Conservation (phyloP, 75 land plant species). For the Azolla pinnata region DNA sequence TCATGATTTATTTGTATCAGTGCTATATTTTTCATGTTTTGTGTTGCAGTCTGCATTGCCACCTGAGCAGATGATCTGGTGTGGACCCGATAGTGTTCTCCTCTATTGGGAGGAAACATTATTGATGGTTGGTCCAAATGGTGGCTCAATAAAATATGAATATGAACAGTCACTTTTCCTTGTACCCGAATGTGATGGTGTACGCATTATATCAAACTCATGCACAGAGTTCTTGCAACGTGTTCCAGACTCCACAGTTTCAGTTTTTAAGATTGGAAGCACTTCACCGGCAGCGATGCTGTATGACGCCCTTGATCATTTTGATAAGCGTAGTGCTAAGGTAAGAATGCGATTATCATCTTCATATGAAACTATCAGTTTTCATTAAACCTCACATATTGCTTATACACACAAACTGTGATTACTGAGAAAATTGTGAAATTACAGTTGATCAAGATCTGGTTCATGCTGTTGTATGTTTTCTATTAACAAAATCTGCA, state of each 20-base stretch:
- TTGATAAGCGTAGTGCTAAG: slow-evolving; percentile 91
- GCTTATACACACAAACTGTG: background rate
- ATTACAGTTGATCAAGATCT: background rate
- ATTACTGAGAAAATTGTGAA: too few relatives aligned
- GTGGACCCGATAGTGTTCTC: slow-evolving; percentile 87
- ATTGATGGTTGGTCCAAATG: slow-evolving; percentile 87
- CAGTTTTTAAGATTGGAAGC: slow-evolving; percentile 91
- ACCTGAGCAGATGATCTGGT: slow-evolving; percentile 94
- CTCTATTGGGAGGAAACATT: slow-evolving; percentile 88
- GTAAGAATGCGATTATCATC: slow-evolving; percentile 25
- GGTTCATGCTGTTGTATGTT: too few relatives aligned
- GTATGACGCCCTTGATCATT: slow-evolving; percentile 96
- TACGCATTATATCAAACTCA: slow-evolving; percentile 82
- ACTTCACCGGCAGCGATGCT: slow-evolving; percentile 82
- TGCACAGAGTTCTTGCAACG: slow-evolving; percentile 93
- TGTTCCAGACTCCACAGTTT: slow-evolving; percentile 87
- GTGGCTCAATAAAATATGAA: slow-evolving; percentile 51
- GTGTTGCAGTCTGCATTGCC: slow-evolving; percentile 87
- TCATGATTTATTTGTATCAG: too few relatives aligned
- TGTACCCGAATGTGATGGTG: slow-evolving; percentile 97
- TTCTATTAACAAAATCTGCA: too few relatives aligned
- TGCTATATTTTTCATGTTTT: too few relatives aligned
- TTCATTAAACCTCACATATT: background rate
- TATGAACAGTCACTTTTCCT: slow-evolving; percentile 88
- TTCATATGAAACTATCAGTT: too few relatives aligned